Conservation (phyloP, 2,329 filamentous ascomycete species). For the Lizonia empirigonia region DNA sequence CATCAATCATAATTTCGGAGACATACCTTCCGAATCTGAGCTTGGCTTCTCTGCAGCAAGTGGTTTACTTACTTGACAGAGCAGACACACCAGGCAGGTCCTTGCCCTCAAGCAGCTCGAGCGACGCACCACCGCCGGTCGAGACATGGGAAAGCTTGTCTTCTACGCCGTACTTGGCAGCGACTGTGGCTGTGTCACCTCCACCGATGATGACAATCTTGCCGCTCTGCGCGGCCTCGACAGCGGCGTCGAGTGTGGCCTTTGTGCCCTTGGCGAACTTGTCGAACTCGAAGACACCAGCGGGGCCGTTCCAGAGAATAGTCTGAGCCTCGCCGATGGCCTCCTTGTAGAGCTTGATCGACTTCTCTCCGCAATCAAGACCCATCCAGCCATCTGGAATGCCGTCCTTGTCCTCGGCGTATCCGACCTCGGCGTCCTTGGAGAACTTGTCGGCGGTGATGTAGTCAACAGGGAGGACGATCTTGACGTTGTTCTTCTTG, state of each 20-base stretch:
- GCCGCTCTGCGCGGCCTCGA: conserved; percentile 77
- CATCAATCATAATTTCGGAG: conserved; percentile 43
- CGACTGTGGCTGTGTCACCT: conserved; percentile 96
- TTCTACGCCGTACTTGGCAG: conserved; percentile 95
- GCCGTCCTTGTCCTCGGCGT: conserved; percentile 82
- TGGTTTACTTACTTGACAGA: conserved; percentile 73
- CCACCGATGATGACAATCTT: conserved; percentile 99
- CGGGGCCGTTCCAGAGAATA: conserved; percentile 98
- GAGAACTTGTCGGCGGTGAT: conserved; percentile 95
- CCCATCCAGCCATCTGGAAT: conserved; percentile 99
- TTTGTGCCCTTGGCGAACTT: conserved; percentile 93
- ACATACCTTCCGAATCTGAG: conserved; percentile 43
- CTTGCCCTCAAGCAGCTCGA: conserved; percentile 98
- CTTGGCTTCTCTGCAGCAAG: conserved; percentile 21
- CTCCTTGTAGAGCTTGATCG: conserved; percentile 83
- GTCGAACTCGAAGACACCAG: conserved; percentile 97
- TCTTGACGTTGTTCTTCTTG: conserved; percentile 92
- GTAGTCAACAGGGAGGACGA: conserved; percentile 94
- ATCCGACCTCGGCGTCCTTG: conserved; percentile 78
- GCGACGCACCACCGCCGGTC: conserved; percentile 90
- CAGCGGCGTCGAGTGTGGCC: conserved; percentile 85
- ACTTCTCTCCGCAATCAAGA: conserved; percentile 91
- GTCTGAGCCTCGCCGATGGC: conserved; percentile 89
- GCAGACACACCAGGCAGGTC: conserved; percentile 91
- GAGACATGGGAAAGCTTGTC: conserved; percentile 98